These are phyloP conservation scores for Podaxis carcinomalis DNA, from an alignment of 768 basidiomycete species.

Conservation along the genomic window DNA sequence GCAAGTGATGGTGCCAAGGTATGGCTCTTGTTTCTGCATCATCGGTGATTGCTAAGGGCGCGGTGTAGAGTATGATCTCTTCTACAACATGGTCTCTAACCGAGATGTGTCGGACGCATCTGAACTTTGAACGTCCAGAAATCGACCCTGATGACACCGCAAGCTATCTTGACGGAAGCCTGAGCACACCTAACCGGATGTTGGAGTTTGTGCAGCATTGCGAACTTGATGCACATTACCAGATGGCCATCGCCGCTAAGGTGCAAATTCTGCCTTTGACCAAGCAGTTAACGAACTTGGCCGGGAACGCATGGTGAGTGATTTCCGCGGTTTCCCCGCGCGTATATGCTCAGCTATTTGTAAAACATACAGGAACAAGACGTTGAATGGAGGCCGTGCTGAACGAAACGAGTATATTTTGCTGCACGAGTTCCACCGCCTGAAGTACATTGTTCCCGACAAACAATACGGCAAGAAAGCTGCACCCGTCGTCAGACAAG, in stretches of 20 bases:
- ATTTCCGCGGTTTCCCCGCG: background rate
- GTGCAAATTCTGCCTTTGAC: slow-evolving; percentile 94
- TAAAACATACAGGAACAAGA: slow-evolving; percentile 75
- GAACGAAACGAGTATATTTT: slow-evolving; percentile 99
- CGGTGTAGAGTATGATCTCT: slow-evolving; percentile 81
- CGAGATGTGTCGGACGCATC: slow-evolving; percentile 92
- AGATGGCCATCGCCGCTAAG: slow-evolving; percentile 94
- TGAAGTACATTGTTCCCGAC: slow-evolving; percentile 96
- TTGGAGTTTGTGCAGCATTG: slow-evolving; percentile 90
- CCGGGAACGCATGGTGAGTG: slow-evolving; percentile 92
- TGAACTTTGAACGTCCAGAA: slow-evolving; percentile 84
- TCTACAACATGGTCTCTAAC: slow-evolving; percentile 98
- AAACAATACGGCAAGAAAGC: slow-evolving; percentile 83
- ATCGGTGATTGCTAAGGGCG: background rate
- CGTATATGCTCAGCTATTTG: background rate
- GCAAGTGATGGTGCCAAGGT: slow-evolving; percentile 95
- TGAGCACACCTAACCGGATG: slow-evolving; percentile 71
- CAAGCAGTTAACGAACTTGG: slow-evolving; percentile 89
- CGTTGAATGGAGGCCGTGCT: slow-evolving; percentile 93
- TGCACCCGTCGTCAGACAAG: slow-evolving; percentile 42
- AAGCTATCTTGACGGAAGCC: slow-evolving; percentile 80
- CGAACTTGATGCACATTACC: slow-evolving; percentile 93
- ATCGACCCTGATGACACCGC: slow-evolving; percentile 96
- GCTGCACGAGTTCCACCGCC: slow-evolving; percentile 93
- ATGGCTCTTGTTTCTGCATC: slow-evolving; percentile 13